Evolutionary conservation across 805 yeast genomes (phyloP).

Genomic region (Candida takata): DNA sequence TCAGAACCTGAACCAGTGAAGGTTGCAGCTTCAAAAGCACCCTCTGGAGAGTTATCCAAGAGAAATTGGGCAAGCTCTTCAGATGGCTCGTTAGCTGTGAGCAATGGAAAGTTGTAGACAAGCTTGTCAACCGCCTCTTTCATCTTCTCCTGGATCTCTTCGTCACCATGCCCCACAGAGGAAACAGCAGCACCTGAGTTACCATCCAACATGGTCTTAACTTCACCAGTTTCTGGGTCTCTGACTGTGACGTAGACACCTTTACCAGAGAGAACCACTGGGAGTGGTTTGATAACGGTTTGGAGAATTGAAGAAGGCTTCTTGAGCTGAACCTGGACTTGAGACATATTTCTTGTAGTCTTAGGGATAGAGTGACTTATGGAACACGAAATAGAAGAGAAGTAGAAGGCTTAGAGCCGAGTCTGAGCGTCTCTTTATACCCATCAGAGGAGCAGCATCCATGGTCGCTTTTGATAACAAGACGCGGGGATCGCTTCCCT

Average conservation of each 20-base stretch:
- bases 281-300: constrained; percentile 25
- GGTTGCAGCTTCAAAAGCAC: constrained; percentile 35
- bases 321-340: constrained; percentile 7
- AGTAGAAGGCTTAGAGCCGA: no score
- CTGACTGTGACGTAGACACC: constrained; percentile 31
- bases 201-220: constrained; percentile 32
- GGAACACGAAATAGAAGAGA: no score
- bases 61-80: constrained; percentile 37
- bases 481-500: background rate
- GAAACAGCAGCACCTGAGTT: constrained; percentile 47
- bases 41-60: constrained; percentile 37
- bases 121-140: constrained; percentile 30
- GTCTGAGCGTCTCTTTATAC: no score
- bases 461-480: no score
- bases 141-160: constrained; percentile 34
- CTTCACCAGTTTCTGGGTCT: constrained; percentile 31
- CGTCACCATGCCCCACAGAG: constrained; percentile 40
- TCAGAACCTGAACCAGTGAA: constrained; percentile 59
- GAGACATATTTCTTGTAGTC: background rate
- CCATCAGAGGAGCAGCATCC: no score
- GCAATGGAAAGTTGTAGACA: constrained; percentile 31
- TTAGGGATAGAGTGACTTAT: no score
- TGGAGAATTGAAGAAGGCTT: constrained; percentile 24
- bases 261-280: constrained; percentile 30
- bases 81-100: constrained; percentile 29